phyloP scores from a whole-genome alignment of 495 filamentous ascomycete genomes.

The Neurospora hispaniola region DNA sequence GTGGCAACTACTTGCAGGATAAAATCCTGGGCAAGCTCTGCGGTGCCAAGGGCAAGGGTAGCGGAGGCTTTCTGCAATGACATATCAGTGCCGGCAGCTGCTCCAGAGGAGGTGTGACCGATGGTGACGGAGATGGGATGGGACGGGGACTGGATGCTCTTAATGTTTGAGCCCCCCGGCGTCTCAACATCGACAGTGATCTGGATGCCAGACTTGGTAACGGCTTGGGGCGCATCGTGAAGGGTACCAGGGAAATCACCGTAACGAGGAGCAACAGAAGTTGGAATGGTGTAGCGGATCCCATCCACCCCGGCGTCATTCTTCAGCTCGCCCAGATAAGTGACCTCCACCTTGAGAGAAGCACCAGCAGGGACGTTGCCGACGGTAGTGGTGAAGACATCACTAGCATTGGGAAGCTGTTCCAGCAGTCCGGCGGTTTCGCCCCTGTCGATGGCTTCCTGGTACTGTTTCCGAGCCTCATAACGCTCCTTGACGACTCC shows the following conservation, averaged over 20 bases:
- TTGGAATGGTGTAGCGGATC: constrained; percentile 54
- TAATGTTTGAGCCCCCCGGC: constrained; percentile 43
- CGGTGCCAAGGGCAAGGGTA: constrained; percentile 39
- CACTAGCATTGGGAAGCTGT: constrained; percentile 43
- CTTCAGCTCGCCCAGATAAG: constrained; percentile 57
- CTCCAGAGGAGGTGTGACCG: constrained; percentile 41
- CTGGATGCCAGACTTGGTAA: constrained; percentile 33
- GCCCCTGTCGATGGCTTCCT: constrained; percentile 44
- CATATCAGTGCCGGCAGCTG: constrained; percentile 29
- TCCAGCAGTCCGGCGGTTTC: constrained; percentile 52
- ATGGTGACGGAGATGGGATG: constrained; percentile 55
- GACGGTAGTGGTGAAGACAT: constrained; percentile 54
- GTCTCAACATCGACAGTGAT: constrained; percentile 53
- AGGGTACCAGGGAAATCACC: constrained; percentile 33
- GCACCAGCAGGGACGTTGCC: constrained; percentile 50
- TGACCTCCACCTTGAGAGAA: constrained; percentile 46
- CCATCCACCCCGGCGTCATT: constrained; percentile 53
- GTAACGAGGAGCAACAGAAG: constrained; percentile 51
- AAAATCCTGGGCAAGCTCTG: constrained; percentile 42
- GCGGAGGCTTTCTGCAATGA: constrained; percentile 49
- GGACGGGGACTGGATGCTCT: constrained; percentile 50
- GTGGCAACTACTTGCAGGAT: constrained; percentile 45
- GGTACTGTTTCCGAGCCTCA: constrained; percentile 43
- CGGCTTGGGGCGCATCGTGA: constrained; percentile 4
- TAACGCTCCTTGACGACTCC: constrained; percentile 53